These are phyloP conservation scores for Leptographium lundbergii DNA, from an alignment of 2,329 filamentous ascomycete genomes.

Conservation along the genomic window DNA sequence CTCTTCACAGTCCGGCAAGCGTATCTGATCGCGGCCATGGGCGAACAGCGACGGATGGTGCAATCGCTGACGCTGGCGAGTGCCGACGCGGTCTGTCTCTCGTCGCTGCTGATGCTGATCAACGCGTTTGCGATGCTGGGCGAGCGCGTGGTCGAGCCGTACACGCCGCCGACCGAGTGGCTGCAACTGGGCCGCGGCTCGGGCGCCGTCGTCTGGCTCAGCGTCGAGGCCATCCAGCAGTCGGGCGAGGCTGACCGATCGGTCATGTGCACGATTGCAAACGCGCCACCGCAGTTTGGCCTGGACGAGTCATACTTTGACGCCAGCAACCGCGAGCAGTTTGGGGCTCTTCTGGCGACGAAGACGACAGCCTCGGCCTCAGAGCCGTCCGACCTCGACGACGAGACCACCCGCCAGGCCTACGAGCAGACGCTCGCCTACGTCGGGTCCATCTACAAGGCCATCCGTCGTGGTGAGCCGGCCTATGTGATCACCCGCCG, in stretches of 20 bases:
- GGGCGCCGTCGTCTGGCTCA: constrained; percentile 16
- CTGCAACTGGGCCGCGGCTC: constrained; percentile 13
- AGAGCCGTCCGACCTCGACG: constrained; percentile 7
- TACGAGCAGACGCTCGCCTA: constrained; percentile 18
- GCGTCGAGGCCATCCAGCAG: constrained; percentile 12
- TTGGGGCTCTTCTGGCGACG: constrained; percentile 8
- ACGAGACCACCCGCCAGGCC: constrained; percentile 13
- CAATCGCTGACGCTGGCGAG: constrained; percentile 12
- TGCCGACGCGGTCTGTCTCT: constrained; percentile 16
- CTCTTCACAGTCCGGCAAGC: constrained; percentile 15
- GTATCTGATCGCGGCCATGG: constrained; percentile 16
- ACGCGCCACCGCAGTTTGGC: constrained; percentile 13
- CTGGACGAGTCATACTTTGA: constrained; percentile 16
- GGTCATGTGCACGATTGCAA: constrained; percentile 10
- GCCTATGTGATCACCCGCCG: constrained; percentile 17
- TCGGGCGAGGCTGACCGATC: constrained; percentile 8
- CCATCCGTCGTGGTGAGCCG: constrained; percentile 18
- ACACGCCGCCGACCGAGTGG: constrained; percentile 16
- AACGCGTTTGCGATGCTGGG: constrained; percentile 16
- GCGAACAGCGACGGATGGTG: constrained; percentile 16
- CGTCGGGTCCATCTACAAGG: constrained; percentile 15
- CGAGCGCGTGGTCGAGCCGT: constrained; percentile 14
- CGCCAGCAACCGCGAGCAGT: constrained; percentile 11
- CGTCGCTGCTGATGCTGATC: constrained; percentile 15
- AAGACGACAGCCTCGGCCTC: no score